Conservation (phyloP, 1,139 yeast species). For the Arxiozyma slooffiae region DNA sequence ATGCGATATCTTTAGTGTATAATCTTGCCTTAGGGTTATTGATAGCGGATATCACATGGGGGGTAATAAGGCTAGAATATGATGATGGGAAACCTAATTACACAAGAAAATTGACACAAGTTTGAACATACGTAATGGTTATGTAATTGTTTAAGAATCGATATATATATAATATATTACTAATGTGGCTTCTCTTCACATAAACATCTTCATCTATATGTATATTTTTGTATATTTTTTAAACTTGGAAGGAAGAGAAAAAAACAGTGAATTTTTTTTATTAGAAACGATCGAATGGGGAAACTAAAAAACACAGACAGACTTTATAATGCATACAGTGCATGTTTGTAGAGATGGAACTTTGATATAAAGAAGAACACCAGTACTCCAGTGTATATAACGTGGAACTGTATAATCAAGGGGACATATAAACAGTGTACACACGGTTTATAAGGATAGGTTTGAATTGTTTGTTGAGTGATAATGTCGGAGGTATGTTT, state of each 20-base stretch:
- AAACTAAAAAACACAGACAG: not conserved
- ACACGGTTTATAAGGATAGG: too few species aligned
- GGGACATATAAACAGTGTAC: too few species aligned
- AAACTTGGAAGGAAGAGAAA: not conserved
- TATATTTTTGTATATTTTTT: too few species aligned
- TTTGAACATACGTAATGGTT: conserved; percentile 10
- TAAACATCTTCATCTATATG: too few species aligned
- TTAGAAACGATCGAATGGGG: not conserved
- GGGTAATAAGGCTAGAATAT: conserved; percentile 62
- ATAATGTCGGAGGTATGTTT: conserved; percentile 7
- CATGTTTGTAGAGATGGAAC: too few species aligned
- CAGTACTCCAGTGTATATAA: too few species aligned
- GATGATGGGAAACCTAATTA: conserved; percentile 33
- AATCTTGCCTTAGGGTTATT: conserved; percentile 62
- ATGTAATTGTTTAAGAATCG: not conserved
- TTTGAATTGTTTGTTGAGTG: too few species aligned
- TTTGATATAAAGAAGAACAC: too few species aligned
- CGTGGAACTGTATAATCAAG: too few species aligned
- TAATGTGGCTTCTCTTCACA: too few species aligned
- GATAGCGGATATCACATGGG: conserved; percentile 76
- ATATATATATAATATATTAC: not conserved
- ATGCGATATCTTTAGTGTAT: conserved; percentile 81
- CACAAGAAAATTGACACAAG: conserved; percentile 28
- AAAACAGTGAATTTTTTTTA: not conserved
- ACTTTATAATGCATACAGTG: too few species aligned